A percentile compares a stretch with the other conserved stretches of the same genome.
Conservation (phyloP, 305 asterid genomes). For the Solanum aculeatissimum region DNA sequence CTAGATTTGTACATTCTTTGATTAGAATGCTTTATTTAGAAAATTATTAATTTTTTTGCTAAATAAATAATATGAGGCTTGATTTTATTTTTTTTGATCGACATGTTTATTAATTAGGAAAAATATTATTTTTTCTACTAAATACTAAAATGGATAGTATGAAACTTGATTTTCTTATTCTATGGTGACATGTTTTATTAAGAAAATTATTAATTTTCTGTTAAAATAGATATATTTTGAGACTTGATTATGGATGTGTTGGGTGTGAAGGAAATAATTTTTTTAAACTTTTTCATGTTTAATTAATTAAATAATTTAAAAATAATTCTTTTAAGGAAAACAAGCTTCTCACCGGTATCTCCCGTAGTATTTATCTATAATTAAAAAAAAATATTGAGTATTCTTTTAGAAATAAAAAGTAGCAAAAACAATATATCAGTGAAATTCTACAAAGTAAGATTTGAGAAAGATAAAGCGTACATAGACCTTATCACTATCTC, state of each 20-base stretch:
- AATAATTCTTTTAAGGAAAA: background rate
- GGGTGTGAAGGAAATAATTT: too few relatives aligned
- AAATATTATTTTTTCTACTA: too few relatives aligned
- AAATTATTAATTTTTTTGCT: background rate
- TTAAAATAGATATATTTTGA: background rate
- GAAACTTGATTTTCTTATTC: background rate
- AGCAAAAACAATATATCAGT: too few relatives aligned
- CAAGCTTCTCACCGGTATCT: too few relatives aligned
- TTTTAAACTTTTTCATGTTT: too few relatives aligned
- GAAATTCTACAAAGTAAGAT: too few relatives aligned
- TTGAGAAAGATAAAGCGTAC: too few relatives aligned
- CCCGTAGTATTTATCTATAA: too few relatives aligned
- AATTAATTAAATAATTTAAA: background rate
- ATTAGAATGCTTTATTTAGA: background rate
- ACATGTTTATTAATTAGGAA: background rate
- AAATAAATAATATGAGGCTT: background rate
- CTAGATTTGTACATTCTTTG: background rate
- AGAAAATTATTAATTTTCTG: background rate
- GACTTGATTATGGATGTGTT: background rate
- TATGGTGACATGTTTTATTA: background rate
- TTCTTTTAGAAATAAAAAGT: too few relatives aligned
- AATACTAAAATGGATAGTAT: background rate
- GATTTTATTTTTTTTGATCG: background rate
- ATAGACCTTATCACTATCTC: too few relatives aligned
- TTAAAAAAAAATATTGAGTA: too few relatives aligned